Base-by-base conservation (phyloP, 768 basidiomycete species). In the Lentinula boryana region DNA sequence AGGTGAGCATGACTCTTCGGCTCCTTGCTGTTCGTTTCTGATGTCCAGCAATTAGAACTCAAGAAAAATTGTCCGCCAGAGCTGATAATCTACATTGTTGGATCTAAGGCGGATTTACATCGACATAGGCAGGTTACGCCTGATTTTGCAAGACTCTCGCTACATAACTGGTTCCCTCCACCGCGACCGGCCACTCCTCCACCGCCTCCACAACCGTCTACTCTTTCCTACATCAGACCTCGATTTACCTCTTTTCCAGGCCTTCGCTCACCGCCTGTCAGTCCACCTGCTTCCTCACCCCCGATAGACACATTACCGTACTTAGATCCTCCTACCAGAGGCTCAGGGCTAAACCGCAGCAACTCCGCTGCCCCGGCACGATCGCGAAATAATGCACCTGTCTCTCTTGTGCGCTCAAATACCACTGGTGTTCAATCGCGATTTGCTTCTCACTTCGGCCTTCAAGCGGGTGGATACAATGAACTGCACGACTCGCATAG, bases 41-140 rank as follows among this genome's bases (percentile, higher is more conserved):
- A 50, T 21, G 7, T 3, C 36, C 35, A 15, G 21, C 50, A 9
- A 41, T 27, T 55, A 93, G 92, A 94, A 75, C 80, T 93, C 64
- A 93, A 89, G 84, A 92, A 89, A 82, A 93, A 93, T 70, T 92
- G 91, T 68, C 79, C 88, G 46, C 83, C 88, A 53, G 93, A 95
- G 68, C 82, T 95, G 61, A 88, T 96, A 71, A 93, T 97, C 68
- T 94, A 95, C 74, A 92, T 98, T 68, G 94, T 97, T 67, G 95
- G 95, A 60, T 86, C 95, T 64, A 98, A 98, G 74, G 89, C 91
- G 67, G 91, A 93, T 78, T 81, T 93, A 62, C 73, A 82, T 62
- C 76, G 78, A 43, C 80, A 85, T 63, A 85, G 91, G 51, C 86
- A 90, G 68, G 88, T 93, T 64, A 88, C 91, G 5, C 77, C 88